Evolutionary conservation across 139 green algal species (phyloP).

Genomic region (Bryopsis sp.): DNA sequence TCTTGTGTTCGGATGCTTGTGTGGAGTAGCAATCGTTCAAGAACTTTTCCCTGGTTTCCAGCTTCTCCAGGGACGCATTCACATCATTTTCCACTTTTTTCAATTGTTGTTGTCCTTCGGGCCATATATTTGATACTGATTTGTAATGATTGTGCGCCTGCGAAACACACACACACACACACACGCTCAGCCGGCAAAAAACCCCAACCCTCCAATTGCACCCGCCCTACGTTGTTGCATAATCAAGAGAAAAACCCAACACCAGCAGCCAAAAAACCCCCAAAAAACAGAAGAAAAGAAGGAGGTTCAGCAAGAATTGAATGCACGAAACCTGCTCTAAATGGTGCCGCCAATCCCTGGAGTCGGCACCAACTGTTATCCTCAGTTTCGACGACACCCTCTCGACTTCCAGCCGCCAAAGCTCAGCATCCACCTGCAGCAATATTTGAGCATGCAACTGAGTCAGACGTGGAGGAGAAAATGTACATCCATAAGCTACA

Average conservation of each 20-base stretch:
- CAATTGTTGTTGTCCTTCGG: slow-evolving; percentile 20
- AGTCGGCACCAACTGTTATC: slow-evolving; percentile 46
- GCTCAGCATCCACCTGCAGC: slow-evolving; percentile 44
- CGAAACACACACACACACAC: no score
- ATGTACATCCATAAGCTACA: slow-evolving; percentile 16
- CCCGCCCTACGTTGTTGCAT: no score
- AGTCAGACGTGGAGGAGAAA: no score
- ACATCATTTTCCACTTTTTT: slow-evolving; percentile 6
- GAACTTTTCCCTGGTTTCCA: slow-evolving; percentile 52
- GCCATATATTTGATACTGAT: not conserved
- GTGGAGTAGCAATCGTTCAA: slow-evolving; percentile 41
- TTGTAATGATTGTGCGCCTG: slow-evolving; percentile 7
- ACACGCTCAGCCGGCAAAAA: not conserved
- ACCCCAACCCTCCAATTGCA: no score
- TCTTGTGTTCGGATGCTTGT: slow-evolving; percentile 10
- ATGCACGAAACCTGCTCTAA: slow-evolving; percentile 52
- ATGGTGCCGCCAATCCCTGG: slow-evolving; percentile 65
- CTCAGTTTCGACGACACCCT: slow-evolving; percentile 54
- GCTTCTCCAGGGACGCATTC: slow-evolving; percentile 47
- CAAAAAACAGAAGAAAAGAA: no score
- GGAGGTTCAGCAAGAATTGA: not conserved
- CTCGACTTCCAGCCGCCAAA: slow-evolving; percentile 64
- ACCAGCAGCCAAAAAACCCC: not conserved
- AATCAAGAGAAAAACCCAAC: no score
- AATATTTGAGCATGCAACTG: no score